A percentile compares a stretch with the other conserved stretches of the same genome.
Conservation (phyloP, 2,329 filamentous ascomycete genomes). For the Zopfia rhizophila region DNA sequence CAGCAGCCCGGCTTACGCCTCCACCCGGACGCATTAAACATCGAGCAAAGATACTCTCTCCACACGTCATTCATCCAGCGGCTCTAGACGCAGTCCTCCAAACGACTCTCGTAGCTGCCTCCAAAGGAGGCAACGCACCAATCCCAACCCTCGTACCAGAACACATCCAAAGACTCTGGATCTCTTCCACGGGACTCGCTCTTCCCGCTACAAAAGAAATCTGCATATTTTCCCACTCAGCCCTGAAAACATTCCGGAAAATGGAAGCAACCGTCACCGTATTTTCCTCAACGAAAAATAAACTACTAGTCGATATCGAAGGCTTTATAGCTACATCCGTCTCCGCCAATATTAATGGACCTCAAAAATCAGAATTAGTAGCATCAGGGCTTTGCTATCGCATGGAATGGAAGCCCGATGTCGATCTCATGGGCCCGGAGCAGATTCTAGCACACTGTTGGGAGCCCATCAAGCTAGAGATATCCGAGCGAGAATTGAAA, state of each 20-base stretch:
- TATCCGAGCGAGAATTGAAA: not conserved
- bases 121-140: not conserved
- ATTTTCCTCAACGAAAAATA: not conserved
- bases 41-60: not conserved
- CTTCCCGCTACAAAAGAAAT: not conserved
- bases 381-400: not conserved
- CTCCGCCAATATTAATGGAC: not conserved
- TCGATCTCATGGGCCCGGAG: slow-evolving; percentile 1
- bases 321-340: not conserved
- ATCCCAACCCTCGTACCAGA: slow-evolving; percentile 6
- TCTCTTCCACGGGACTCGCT: slow-evolving; percentile 1
- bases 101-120: slow-evolving; percentile 2
- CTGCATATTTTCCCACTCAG: not conserved
- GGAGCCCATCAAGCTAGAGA: not conserved
- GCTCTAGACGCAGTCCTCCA: slow-evolving; percentile 14
- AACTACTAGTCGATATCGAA: not conserved
- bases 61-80: slow-evolving; percentile 13
- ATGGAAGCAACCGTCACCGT: not conserved
- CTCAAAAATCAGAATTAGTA: not conserved
- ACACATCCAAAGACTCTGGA: slow-evolving; percentile 7
- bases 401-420: slow-evolving; percentile 15
- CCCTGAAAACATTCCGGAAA: not conserved
- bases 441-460: not conserved
- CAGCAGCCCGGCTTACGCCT: not conserved
- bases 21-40: not conserved